Percentiles rank a stretch among this genome's conserved stretches.
Conservation (phyloP, 495 filamentous ascomycete genomes). For the Cudoniella acicularis region DNA sequence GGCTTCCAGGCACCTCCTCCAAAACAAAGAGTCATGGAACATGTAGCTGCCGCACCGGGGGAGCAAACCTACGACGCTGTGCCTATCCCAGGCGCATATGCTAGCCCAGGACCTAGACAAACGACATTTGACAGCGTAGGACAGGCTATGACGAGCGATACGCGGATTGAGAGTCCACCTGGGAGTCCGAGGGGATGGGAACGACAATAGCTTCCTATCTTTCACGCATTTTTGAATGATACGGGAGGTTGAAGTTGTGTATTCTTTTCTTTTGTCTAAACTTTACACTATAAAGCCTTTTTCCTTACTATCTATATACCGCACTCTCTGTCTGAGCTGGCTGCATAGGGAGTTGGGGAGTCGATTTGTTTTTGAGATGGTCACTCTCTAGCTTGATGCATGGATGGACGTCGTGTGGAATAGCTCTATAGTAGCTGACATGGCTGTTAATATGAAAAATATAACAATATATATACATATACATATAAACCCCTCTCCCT, state of each 20-base stretch:
- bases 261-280: neutral
- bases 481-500: no score
- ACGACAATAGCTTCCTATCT: neutral
- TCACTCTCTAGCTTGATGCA: no score
- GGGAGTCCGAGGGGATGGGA: conserved; percentile 31
- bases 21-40: conserved; percentile 30
- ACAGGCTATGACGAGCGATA: conserved; percentile 35
- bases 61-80: conserved; percentile 65
- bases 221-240: neutral
- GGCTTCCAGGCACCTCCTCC: conserved; percentile 26
- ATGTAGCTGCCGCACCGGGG: conserved; percentile 53
- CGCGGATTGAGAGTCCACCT: conserved; percentile 35
- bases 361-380: no score
- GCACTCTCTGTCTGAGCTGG: no score
- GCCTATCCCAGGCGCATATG: conserved; percentile 63
- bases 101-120: conserved; percentile 22
- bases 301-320: no score
- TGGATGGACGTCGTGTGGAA: no score
- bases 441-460: no score
- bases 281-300: no score
- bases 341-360: no score
- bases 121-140: conserved; percentile 27
- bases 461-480: no score
- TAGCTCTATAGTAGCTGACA: no score
- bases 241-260: neutral